Percentiles rank a stretch among this genome's conserved stretches.
These are phyloP conservation scores for Xylaria palmicola DNA, from an alignment of 495 filamentous ascomycete genomes.

Conservation along the genomic window DNA sequence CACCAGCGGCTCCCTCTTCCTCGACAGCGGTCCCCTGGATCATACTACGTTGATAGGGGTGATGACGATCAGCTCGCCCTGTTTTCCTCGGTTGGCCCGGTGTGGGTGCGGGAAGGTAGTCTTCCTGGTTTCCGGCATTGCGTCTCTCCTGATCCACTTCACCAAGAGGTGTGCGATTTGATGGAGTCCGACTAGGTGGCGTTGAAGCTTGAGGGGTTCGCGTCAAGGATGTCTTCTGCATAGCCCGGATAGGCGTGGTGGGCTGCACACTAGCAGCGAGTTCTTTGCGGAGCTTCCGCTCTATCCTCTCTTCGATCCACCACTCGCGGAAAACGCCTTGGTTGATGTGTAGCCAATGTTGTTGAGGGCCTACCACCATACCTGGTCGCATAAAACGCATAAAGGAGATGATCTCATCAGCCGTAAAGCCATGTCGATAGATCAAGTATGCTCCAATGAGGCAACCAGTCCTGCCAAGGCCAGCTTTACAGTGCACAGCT, in stretches of 20 bases:
- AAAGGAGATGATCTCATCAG: slow-evolving; percentile 96
- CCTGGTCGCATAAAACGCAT: slow-evolving; percentile 99
- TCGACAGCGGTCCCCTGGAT: slow-evolving; percentile 42
- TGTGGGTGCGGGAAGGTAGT: slow-evolving; percentile 90
- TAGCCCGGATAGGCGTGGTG: slow-evolving; percentile 75
- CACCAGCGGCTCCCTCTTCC: slow-evolving; percentile 37
- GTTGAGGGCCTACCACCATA: slow-evolving; percentile 99
- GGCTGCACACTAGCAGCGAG: slow-evolving; percentile 55
- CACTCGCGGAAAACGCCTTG: slow-evolving; percentile 95
- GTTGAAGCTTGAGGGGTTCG: slow-evolving; percentile 69
- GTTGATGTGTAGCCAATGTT: slow-evolving; percentile 98
- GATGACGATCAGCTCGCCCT: slow-evolving; percentile 53
- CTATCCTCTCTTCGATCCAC: slow-evolving; percentile 92
- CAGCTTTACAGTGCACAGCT: slow-evolving; percentile 97
- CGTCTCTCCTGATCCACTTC: slow-evolving; percentile 82
- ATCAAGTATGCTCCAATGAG: slow-evolving; percentile 97
- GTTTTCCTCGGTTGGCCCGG: slow-evolving; percentile 94
- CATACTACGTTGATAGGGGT: slow-evolving; percentile 49
- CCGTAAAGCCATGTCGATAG: slow-evolving; percentile 96
- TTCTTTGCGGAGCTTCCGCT: slow-evolving; percentile 51
- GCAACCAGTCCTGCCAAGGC: slow-evolving; percentile 93
- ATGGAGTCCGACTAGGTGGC: slow-evolving; percentile 74
- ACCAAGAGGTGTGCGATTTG: slow-evolving; percentile 77
- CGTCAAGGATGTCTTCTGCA: slow-evolving; percentile 50
- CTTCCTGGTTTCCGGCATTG: slow-evolving; percentile 61